Conservation (phyloP, 768 basidiomycete genomes). For the Sarcodon aspratus region DNA sequence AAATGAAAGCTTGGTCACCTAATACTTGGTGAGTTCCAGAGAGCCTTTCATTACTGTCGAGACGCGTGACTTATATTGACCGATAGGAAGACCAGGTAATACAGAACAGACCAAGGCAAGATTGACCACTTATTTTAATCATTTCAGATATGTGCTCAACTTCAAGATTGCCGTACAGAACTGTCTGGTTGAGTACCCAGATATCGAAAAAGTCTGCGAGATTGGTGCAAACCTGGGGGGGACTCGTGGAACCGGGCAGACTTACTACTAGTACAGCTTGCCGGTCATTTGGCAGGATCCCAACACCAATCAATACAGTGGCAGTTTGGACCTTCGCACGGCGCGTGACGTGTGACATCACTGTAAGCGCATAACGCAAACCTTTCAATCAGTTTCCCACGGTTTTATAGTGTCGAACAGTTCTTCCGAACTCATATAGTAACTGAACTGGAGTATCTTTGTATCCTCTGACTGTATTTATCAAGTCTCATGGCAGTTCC, state of each 20-base stretch:
- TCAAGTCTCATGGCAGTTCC: no score
- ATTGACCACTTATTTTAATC: background rate
- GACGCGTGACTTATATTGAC: background rate
- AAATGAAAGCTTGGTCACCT: conserved; percentile 20
- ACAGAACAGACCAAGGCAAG: background rate
- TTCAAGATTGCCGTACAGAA: conserved; percentile 29
- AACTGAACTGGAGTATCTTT: no score
- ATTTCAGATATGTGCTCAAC: conserved; percentile 21
- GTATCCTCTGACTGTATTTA: no score
- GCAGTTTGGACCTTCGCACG: no score
- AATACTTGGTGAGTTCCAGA: conserved; percentile 16
- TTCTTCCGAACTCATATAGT: no score
- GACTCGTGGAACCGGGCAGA: conserved; percentile 6
- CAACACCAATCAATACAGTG: conserved; percentile 9
- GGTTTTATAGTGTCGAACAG: no score
- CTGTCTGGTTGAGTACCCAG: conserved; percentile 36
- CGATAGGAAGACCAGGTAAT: conserved; percentile 18
- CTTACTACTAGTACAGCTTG: conserved; percentile 15
- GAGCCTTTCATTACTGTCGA: background rate
- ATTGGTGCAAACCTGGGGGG: conserved; percentile 24
- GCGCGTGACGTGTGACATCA: no score
- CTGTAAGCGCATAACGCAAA: no score
- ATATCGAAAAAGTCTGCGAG: conserved; percentile 26
- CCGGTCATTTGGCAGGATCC: conserved; percentile 20
- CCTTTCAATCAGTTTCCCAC: no score